These are phyloP conservation scores for Xylariaceae sp. DNA, from an alignment of 2,329 filamentous ascomycete species.

Conservation along the genomic window DNA sequence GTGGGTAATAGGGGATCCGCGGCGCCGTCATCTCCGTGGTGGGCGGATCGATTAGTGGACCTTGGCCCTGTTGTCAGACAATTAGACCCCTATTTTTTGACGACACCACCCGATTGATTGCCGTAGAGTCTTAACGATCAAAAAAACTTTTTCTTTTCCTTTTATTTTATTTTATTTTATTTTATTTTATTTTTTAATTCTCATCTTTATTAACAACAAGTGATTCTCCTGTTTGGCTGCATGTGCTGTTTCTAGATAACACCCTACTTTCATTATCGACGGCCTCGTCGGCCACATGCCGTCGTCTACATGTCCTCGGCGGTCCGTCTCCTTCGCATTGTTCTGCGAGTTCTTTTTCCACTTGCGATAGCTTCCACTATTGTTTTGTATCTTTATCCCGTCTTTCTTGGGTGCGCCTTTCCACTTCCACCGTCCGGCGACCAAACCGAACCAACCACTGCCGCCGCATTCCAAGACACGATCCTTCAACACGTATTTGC, in stretches of 20 bases:
- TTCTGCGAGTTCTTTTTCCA: slow-evolving; percentile 60
- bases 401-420: slow-evolving; percentile 80
- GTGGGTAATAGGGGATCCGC: background rate
- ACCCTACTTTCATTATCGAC: slow-evolving; percentile 23
- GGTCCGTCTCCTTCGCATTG: slow-evolving; percentile 55
- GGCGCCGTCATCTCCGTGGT: slow-evolving; percentile 12
- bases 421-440: slow-evolving; percentile 51
- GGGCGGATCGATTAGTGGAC: slow-evolving; percentile 10
- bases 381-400: slow-evolving; percentile 87
- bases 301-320: slow-evolving; percentile 55
- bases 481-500: slow-evolving; percentile 37
- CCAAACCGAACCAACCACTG: slow-evolving; percentile 14
- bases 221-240: slow-evolving; percentile 9
- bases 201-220: slow-evolving; percentile 10
- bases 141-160: too few relatives aligned
- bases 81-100: slow-evolving; percentile 22
- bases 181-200: background rate
- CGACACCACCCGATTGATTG: background rate
- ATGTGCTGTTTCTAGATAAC: slow-evolving; percentile 18
- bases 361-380: slow-evolving; percentile 70
- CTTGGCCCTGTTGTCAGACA: background rate
- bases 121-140: background rate
- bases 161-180: too few relatives aligned
- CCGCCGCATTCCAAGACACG: slow-evolving; percentile 44
- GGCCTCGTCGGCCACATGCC: slow-evolving; percentile 39